Evolutionary conservation across 192 early-diverging fungal species (phyloP), one percentile per base, ranked within the genome.

Genomic region (Coemansia sp.): DNA sequence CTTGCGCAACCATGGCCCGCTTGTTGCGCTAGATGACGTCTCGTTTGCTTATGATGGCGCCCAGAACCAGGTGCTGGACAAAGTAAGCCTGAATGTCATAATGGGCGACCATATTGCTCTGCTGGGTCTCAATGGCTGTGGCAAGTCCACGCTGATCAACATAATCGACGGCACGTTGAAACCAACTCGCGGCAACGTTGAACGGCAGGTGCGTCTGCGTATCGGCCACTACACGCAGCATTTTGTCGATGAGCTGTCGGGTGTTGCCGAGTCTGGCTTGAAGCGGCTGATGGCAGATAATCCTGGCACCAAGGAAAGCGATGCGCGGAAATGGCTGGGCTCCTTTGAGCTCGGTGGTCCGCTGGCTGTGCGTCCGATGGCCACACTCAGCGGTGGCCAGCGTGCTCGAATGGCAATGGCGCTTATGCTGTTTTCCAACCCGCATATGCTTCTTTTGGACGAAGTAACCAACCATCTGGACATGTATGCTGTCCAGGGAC

Each of bases 401-500:
- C 72, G 82, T 38, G 86, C 84, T 15, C 73, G 93, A 14, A 83
- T 97, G 38, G 87, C 87, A 0, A 73, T 93, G 62, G 88, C 89
- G 2, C 62, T 84, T 6, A 82, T 87, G 64, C 71, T 87, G 43
- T 79, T 81, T 32, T 76, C 80, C 16, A 65, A 71, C 46, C 87
- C 87, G 30, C 86, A 92, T 54, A 54, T 92, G 46, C 67, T 90
- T 15, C 56, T 90, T 40, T 76, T 92, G 7, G 90, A 92, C 66
- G 90, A 92, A 56, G 87, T 89, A 51, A 93, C 92, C 6, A 96
- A 92, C 57, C 93, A 90, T 56, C 73, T 96, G 26, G 93, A 96
- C 76, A 90, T 93, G 80, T 81, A 84, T 32, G 90, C 92, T 3
- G 88, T 92, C 47, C 82, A 89, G 28, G 85, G 85, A 10, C 71